These are phyloP conservation scores for Holtermanniella nyarrowii DNA, from an alignment of 768 basidiomycete genomes.

Conservation along the genomic window DNA sequence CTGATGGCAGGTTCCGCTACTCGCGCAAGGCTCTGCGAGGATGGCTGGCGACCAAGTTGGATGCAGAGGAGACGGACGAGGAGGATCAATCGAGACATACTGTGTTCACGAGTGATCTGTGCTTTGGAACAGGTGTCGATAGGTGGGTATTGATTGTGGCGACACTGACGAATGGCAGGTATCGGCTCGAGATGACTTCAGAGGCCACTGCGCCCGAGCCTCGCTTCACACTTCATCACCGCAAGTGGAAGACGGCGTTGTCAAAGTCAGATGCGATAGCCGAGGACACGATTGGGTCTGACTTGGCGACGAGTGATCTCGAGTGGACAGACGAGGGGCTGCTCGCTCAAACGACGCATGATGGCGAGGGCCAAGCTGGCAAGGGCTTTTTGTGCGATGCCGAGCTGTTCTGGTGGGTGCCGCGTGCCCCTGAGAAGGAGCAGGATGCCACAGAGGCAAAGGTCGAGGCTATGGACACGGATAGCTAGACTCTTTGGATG, in stretches of 20 bases:
- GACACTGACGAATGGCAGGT: not conserved
- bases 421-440: not conserved
- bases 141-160: not conserved
- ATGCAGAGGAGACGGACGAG: not conserved
- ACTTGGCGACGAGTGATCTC: not conserved
- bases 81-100: not conserved
- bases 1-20: slow-evolving; percentile 5
- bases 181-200: not conserved
- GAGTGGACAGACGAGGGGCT: not conserved
- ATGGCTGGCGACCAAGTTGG: slow-evolving; percentile 3
- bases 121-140: not conserved
- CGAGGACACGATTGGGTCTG: not conserved
- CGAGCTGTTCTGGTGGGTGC: not conserved
- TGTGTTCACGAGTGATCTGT: not conserved
- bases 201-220: not conserved
- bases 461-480: too few species aligned
- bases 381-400: not conserved
- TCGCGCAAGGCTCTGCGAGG: slow-evolving; percentile 3
- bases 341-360: not conserved
- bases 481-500: too few species aligned
- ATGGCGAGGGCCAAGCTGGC: not conserved
- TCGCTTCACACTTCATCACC: not conserved
- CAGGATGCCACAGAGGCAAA: too few species aligned
- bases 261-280: not conserved
- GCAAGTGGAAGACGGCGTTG: not conserved